Base-by-base conservation (phyloP, 768 basidiomycete species). In the Clitopilus hobsonii region DNA sequence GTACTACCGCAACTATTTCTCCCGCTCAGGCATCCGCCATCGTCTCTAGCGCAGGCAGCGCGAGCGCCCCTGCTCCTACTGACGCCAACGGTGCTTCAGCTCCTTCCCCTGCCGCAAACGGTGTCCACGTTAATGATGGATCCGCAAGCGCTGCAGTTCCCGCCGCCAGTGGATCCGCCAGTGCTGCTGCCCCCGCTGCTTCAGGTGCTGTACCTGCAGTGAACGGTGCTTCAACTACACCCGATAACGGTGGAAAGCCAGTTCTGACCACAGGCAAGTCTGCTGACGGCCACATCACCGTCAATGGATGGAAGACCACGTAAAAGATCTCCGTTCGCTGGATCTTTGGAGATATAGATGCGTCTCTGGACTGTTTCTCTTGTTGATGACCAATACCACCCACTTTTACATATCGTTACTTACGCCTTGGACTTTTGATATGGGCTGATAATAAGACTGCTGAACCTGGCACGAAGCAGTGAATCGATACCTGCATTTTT, bases 291-390 rank as follows among this genome's bases (percentile, higher is more conserved):
- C 58, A 64, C 27, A 66, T 78, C 54, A 72, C 67, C 55, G 77
- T 83, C 51, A 65, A 74, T 48, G 85, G 84, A 13, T 76, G 81
- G 76, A 63, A 59, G 13, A 61, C 51, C 52, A 54, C 41, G 2
- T 45, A 23, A 45, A 45, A 45, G 22, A 20, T 36, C n/a, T n/a
- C n/a, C 8, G 32, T 14, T 36, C 32, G n/a, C n/a, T 16, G 41
- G 41, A 23, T 45, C 41, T 32, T 16, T 32, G 41, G 41, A 45
- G 16, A 18, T 20, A 45, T 20, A 45, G 41, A 45, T 23, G 41
- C 4, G n/a, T n/a, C n/a, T n/a, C 10, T 20, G 41, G 41, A 45
- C 22, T 45, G 41, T 45, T 45, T 36, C 3, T 36, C 16, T 23
- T 18, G 41, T 45, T 45, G 41, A 45, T 23, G 41, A 45, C 41